Base-by-base conservation (phyloP, 768 basidiomycete species). In the Hortiboletus flavorubellus region DNA sequence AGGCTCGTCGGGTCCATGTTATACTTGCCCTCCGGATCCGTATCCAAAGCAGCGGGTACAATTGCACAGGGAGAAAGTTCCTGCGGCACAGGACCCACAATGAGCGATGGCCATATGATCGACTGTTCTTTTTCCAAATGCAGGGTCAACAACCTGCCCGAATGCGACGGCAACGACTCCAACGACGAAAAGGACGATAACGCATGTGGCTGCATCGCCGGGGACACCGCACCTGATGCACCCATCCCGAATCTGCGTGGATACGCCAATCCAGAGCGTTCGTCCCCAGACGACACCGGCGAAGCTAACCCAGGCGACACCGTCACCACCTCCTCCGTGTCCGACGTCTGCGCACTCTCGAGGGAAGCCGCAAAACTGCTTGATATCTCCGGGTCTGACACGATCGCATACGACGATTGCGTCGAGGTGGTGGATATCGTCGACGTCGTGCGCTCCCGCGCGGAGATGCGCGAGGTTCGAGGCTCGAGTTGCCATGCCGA, bases 1-100 rank as follows among this genome's bases (percentile, higher is more conserved):
- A 92, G 73, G 70, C 89, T 91, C 14, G 90, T 92, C 2, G 90
- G 84, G 67, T 92, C 90, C 87, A 92, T 90, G 60, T 92, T 91
- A 60, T 87, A 92, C 62, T 80, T 78, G 44, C 81, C 77, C 54
- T 91, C 88, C 16, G 57, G 48, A 38, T 63, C 67, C 30, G 77
- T 70, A 49, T 81, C 76, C 66, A 83, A 81, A 8, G 83, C 75
- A 34, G 82, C 73, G 1, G 84, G 78, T 51, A 79, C 77, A 5
- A 78, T 71, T 18, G 79, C 68, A 49, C 70, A 75, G 4, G 84
- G 79, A 0, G 85, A 81, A 6, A 89, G 66, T 11, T 79, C 72
- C 46, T 82, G 81, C 1, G 87, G 85, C 9, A 82, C 87, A 9
- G 90, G 86, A 2, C 33, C 90, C 79, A 88, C 78, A 47, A 92